Conservation (phyloP, 768 basidiomycete genomes). For the Tulasnella sp. region DNA sequence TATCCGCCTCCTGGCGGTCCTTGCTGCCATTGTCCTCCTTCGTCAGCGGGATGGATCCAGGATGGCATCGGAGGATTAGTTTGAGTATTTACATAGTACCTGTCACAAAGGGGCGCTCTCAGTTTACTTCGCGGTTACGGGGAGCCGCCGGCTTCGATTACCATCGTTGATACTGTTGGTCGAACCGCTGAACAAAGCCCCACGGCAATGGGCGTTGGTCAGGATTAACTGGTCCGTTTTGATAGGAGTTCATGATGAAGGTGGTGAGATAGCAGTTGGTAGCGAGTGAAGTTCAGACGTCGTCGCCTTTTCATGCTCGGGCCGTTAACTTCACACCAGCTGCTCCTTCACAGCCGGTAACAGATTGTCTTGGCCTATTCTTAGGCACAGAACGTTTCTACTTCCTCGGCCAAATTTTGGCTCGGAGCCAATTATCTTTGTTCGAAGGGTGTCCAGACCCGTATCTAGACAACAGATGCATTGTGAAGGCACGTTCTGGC, state of each 20-base stretch:
- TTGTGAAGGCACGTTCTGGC: background rate
- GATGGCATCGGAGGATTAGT: slow-evolving; percentile 4
- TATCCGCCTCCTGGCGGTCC: background rate
- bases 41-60: slow-evolving; percentile 22
- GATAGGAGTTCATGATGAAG: slow-evolving; percentile 12
- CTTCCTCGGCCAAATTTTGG: background rate
- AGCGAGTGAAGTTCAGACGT: background rate
- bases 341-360: background rate
- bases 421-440: background rate
- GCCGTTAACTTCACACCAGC: background rate
- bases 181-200: slow-evolving; percentile 21
- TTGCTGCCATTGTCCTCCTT: slow-evolving; percentile 3
- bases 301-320: background rate
- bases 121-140: background rate
- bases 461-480: background rate
- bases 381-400: background rate
- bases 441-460: background rate
- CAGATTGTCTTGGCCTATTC: background rate
- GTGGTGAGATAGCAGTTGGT: background rate
- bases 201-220: slow-evolving; percentile 13
- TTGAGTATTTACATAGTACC: slow-evolving; percentile 25
- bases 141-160: background rate
- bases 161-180: slow-evolving; percentile 15
- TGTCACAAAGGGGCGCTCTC: background rate
- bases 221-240: slow-evolving; percentile 3